These are phyloP conservation scores for Phytophthora ohioensis DNA, from an alignment of 352 stramenopile species.

Conservation along the genomic window DNA sequence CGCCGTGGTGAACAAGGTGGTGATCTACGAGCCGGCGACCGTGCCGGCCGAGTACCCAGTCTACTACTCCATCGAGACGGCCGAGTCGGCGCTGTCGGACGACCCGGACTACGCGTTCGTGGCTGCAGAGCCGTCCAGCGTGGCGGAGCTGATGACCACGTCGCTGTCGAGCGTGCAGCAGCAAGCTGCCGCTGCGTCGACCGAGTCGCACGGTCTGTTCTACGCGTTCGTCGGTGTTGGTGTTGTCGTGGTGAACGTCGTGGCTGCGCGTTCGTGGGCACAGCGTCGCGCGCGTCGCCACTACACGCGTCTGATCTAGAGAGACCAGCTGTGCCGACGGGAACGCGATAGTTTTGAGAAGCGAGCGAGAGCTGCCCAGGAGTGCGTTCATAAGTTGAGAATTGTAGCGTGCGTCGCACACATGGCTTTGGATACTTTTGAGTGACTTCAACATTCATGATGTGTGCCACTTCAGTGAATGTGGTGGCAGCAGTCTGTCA, in stretches of 20 bases:
- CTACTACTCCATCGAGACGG: slow-evolving; percentile 46
- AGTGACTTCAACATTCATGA: not conserved
- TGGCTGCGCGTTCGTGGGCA: slow-evolving; percentile 53
- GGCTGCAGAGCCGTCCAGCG: slow-evolving; percentile 18
- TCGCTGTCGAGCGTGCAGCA: slow-evolving; percentile 47
- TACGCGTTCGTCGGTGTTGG: slow-evolving; percentile 52
- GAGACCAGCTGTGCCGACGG: not conserved
- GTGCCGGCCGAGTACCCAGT: slow-evolving; percentile 40
- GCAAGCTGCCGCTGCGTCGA: slow-evolving; percentile 18
- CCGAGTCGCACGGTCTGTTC: slow-evolving; percentile 37
- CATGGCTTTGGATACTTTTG: not conserved
- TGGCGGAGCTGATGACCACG: slow-evolving; percentile 32
- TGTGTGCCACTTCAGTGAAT: not conserved
- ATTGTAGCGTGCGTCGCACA: not conserved
- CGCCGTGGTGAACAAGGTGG: slow-evolving; percentile 47
- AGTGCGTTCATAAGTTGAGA: not conserved
- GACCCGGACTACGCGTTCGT: slow-evolving; percentile 49
- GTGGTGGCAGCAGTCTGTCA: slow-evolving; percentile 7
- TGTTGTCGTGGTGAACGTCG: slow-evolving; percentile 50
- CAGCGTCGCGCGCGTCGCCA: slow-evolving; percentile 57
- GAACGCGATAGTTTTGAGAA: slow-evolving; percentile 14
- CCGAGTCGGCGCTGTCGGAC: slow-evolving; percentile 35
- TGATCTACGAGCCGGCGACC: slow-evolving; percentile 39
- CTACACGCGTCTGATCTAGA: slow-evolving; percentile 62
- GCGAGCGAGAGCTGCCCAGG: not conserved